Conservation (phyloP, 371 early-diverging fungal species). For the Actinomortierella wolfii region DNA sequence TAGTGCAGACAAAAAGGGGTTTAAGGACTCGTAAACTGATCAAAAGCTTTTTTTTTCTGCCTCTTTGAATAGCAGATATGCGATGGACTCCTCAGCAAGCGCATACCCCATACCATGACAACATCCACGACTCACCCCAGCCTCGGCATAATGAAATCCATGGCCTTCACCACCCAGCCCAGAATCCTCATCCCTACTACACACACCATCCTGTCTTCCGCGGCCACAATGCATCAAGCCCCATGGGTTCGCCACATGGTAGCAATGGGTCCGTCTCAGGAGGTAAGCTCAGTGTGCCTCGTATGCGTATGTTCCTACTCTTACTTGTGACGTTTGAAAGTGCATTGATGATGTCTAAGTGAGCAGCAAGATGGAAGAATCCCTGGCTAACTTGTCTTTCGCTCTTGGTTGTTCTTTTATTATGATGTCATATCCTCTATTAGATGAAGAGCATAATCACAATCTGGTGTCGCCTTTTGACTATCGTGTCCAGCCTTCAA, state of each 20-base stretch:
- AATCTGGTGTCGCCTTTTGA: slow-evolving; percentile 38
- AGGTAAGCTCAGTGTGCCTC: slow-evolving; percentile 13
- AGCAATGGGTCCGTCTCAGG: slow-evolving; percentile 44
- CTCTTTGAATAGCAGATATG: slow-evolving; percentile 15
- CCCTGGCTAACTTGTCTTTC: no score
- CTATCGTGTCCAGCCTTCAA: slow-evolving; percentile 32
- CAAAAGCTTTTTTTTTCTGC: neutral
- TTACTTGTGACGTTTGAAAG: no score
- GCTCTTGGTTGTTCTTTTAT: neutral
- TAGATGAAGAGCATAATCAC: slow-evolving; percentile 38
- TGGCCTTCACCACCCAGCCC: slow-evolving; percentile 27
- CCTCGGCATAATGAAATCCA: slow-evolving; percentile 27
- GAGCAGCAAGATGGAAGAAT: no score
- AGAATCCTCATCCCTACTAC: slow-evolving; percentile 26
- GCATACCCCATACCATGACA: slow-evolving; percentile 30
- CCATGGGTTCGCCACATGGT: slow-evolving; percentile 41
- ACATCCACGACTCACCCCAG: slow-evolving; percentile 26
- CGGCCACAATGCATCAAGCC: slow-evolving; percentile 30
- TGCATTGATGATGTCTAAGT: no score
- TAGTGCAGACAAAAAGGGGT: no score
- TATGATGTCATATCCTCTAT: neutral
- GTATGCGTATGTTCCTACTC: no score
- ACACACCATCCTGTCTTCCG: slow-evolving; percentile 26
- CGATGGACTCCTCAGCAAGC: slow-evolving; percentile 24
- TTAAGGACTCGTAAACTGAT: no score